Percentiles rank a stretch among this genome's conserved stretches.
These are phyloP conservation scores for Gaertneriomyces semiglobifer DNA, from an alignment of 192 early-diverging fungal species.

Conservation along the genomic window DNA sequence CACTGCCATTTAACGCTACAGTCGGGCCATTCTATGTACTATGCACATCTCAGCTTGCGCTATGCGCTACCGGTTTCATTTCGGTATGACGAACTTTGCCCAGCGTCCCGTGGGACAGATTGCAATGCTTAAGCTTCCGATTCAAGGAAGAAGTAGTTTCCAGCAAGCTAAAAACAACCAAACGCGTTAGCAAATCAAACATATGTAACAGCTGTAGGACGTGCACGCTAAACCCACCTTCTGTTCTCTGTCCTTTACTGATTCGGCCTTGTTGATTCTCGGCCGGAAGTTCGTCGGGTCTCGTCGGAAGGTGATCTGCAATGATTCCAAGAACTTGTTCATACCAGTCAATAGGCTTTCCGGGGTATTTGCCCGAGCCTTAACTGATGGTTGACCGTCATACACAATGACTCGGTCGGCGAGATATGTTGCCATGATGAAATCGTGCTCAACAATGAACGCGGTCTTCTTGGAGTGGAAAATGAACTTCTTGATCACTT, in stretches of 20 bases:
- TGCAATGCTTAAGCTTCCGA: slow-evolving; percentile 8
- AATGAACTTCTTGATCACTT: slow-evolving; percentile 98
- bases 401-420: slow-evolving; percentile 96
- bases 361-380: slow-evolving; percentile 77
- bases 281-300: slow-evolving; percentile 97
- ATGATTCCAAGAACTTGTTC: slow-evolving; percentile 90
- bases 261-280: slow-evolving; percentile 95
- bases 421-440: slow-evolving; percentile 98
- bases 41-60: too few species aligned
- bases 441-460: slow-evolving; percentile 98
- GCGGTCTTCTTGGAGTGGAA: slow-evolving; percentile 95
- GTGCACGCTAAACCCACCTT: slow-evolving; percentile 51
- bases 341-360: slow-evolving; percentile 90
- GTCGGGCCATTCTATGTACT: too few species aligned
- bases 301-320: slow-evolving; percentile 95
- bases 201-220: not conserved
- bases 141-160: slow-evolving; percentile 43
- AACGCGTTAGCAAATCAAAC: not conserved
- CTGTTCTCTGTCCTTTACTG: slow-evolving; percentile 93
- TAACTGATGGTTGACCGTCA: slow-evolving; percentile 82
- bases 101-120: too few species aligned
- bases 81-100: too few species aligned
- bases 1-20: too few species aligned
- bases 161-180: slow-evolving; percentile 18
- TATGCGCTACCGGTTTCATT: too few species aligned